These are phyloP conservation scores for Calonectria multiphialidica DNA, from an alignment of 2,329 filamentous ascomycete species.

Conservation along the genomic window DNA sequence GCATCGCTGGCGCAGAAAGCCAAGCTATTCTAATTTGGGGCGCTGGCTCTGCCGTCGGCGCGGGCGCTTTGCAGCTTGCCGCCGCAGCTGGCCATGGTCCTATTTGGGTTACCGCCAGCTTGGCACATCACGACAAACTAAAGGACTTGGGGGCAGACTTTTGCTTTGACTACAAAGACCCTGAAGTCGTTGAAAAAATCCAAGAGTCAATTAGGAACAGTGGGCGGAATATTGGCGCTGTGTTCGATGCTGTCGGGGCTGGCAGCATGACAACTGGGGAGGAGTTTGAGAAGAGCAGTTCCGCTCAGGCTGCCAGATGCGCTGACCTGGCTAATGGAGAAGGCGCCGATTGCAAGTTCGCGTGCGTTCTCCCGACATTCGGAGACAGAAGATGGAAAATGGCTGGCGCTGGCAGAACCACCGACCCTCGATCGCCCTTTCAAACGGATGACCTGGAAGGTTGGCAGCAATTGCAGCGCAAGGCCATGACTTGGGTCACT, in stretches of 20 bases:
- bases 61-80: background rate
- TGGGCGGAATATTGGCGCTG: background rate
- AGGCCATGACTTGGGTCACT: background rate
- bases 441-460: background rate
- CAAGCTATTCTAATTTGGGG: background rate
- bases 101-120: background rate
- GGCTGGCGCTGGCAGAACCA: background rate
- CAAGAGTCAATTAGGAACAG: background rate
- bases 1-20: background rate
- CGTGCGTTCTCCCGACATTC: background rate
- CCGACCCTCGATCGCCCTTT: background rate
- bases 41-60: background rate
- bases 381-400: background rate
- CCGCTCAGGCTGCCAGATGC: background rate
- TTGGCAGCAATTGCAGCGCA: background rate
- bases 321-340: background rate
- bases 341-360: background rate
- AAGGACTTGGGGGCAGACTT: background rate
- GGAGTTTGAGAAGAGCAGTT: background rate
- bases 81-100: background rate
- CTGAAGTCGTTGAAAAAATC: background rate
- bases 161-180: background rate
- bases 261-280: background rate
- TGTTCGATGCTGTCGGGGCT: background rate
- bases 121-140: background rate